These are phyloP conservation scores for Saccharomyces hybrid DNA, from an alignment of 1,139 yeast genomes.

Conservation along the genomic window DNA sequence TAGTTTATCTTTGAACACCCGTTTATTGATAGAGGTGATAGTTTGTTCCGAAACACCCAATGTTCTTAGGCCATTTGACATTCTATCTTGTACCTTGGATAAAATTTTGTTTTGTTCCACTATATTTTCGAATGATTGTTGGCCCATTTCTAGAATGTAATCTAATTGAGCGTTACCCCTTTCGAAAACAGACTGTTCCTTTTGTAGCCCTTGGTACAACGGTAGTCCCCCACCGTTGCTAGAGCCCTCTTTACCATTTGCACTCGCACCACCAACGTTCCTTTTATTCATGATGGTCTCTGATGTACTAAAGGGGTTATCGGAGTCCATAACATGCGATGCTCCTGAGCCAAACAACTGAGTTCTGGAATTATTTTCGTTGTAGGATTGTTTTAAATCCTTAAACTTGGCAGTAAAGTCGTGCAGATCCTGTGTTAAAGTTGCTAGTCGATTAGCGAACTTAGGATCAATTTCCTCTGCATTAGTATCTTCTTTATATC, in stretches of 20 bases:
- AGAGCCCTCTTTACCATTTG: conserved; percentile 11
- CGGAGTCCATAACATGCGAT: conserved; percentile 12
- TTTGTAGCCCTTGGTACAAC: conserved; percentile 58
- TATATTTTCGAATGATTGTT: conserved; percentile 75
- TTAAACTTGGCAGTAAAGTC: conserved; percentile 55
- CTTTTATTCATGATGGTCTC: conserved; percentile 24
- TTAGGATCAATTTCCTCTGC: conserved; percentile 45
- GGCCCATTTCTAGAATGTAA: conserved; percentile 84
- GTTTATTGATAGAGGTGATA: conserved; percentile 67
- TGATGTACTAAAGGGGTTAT: conserved; percentile 17
- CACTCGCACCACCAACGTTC: conserved; percentile 10
- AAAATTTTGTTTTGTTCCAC: conserved; percentile 77
- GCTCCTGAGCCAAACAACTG: conserved; percentile 20
- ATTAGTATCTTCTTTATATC: conserved; percentile 44
- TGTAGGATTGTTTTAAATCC: conserved; percentile 56
- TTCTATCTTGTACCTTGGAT: conserved; percentile 51
- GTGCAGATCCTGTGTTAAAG: conserved; percentile 52
- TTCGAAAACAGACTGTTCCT: conserved; percentile 58
- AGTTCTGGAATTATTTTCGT: conserved; percentile 36
- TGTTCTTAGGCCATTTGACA: conserved; percentile 66
- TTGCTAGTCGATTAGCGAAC: conserved; percentile 54
- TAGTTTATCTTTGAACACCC: conserved; percentile 87
- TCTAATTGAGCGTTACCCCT: conserved; percentile 79
- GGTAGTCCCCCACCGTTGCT: conserved; percentile 32
- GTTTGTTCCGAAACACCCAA: conserved; percentile 86